Evolutionary conservation across 2,329 filamentous ascomycete genomes (phyloP), one percentile per base, ranked within the genome.

Genomic region (Arthroderma sp.): DNA sequence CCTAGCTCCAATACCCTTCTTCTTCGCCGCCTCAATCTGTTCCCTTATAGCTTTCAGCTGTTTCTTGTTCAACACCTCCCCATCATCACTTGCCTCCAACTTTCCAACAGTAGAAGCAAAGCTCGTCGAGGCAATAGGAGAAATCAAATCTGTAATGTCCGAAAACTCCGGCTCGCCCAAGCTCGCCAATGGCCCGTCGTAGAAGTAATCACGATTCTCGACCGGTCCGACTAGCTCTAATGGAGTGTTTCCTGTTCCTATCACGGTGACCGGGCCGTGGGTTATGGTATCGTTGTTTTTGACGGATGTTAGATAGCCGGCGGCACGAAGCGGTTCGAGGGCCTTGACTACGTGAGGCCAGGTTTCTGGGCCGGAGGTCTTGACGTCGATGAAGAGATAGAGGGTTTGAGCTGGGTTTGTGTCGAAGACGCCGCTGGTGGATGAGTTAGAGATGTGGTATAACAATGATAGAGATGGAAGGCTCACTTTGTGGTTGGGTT

Each of bases 321-420:
- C 67, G 6, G 62, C 56, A n/a, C 72, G 68, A 3, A 82, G 66
- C 1, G 77, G 78, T 40, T 74, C 61, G 1, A 82, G 64, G 0
- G 74, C 76, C 27, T 66, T 54, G 32, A 78, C 63, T 2, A 79
- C 75, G 31, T 65, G 67, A 2, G 74, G 64, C 66, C 73, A 80
- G 1, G 78, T 78, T 30, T 65, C 65, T 0, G 60, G 53, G 4
- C 75, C 75, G 32, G 69, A 61, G 0, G 77, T 80, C 59, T 82
- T 82, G 47, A 79, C 54, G 54, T 82, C 78, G 47, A 82, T 72
- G 59, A 78, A 80, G 39, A 82, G 66, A 61, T 79, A 80, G 4
- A 82, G 66, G 0, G 77, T 80, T 57, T 80, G 76, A 4, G 58
- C 65, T 1, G 63, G 56, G 31, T 56, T 55, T 1, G 74, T 74